These are phyloP conservation scores for Yarrowia porcina DNA, from an alignment of 805 yeast species.

Conservation along the genomic window DNA sequence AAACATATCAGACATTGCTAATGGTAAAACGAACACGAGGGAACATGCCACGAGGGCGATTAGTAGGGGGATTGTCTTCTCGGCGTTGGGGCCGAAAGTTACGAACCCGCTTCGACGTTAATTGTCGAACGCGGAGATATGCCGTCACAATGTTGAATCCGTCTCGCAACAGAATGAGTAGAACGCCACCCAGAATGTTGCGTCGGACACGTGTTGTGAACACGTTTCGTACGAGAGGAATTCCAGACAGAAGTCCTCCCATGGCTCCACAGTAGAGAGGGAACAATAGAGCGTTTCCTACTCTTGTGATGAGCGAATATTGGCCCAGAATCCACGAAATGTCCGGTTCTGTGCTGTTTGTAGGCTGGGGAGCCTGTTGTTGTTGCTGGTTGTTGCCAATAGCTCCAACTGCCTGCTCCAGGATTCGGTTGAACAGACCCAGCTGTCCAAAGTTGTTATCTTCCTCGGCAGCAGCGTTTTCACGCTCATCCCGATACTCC, in stretches of 20 bases:
- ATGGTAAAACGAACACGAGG: conserved; percentile 24
- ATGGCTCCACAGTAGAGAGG: conserved; percentile 15
- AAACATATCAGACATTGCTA: conserved; percentile 19
- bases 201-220: conserved; percentile 16
- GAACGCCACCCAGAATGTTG: conserved; percentile 32
- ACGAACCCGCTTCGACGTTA: conserved; percentile 22
- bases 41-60: conserved; percentile 17
- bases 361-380: not conserved
- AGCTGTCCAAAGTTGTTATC: not conserved
- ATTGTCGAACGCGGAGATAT: conserved; percentile 25
- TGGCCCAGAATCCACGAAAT: conserved; percentile 23
- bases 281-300: conserved; percentile 19
- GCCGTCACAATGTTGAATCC: conserved; percentile 33
- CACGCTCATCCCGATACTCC: conserved; percentile 1
- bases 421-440: conserved; percentile 9
- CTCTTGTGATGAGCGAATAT: not conserved
- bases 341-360: conserved; percentile 3
- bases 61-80: conserved; percentile 20
- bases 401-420: conserved; percentile 12
- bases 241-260: conserved; percentile 7
- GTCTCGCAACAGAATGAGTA: conserved; percentile 32
- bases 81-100: conserved; percentile 23
- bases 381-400: conserved; percentile 17
- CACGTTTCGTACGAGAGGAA: conserved; percentile 12
- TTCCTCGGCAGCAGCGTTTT: conserved; percentile 9